Percentiles rank a stretch among this genome's conserved stretches.
Conservation (phyloP, 2,329 filamentous ascomycete species). For the Pseudocercospora cruenta region DNA sequence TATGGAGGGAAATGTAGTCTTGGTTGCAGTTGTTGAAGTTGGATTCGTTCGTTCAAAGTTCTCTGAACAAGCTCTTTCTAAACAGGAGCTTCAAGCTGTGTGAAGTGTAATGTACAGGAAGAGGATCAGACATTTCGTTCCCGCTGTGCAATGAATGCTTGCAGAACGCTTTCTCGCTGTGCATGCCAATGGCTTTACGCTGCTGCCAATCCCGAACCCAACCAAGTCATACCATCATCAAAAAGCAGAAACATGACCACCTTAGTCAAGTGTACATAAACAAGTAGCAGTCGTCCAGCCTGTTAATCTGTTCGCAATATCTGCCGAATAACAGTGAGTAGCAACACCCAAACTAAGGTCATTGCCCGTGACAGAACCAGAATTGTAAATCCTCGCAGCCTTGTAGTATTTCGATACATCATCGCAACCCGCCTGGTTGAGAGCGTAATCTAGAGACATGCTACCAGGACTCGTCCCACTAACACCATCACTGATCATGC, state of each 20-base stretch:
- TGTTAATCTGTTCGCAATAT: slow-evolving; percentile 55
- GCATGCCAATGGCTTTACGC: background rate
- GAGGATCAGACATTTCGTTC: too few relatives aligned
- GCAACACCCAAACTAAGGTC: slow-evolving; percentile 52
- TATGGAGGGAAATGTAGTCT: too few relatives aligned
- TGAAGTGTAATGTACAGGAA: too few relatives aligned
- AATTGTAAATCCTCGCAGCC: slow-evolving; percentile 57
- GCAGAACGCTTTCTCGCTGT: background rate
- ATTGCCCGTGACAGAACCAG: slow-evolving; percentile 41
- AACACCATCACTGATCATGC: slow-evolving; percentile 51
- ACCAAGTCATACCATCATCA: background rate
- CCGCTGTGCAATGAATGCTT: too few relatives aligned
- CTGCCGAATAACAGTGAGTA: slow-evolving; percentile 58
- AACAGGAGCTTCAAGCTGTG: too few relatives aligned
- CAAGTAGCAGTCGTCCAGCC: slow-evolving; percentile 40
- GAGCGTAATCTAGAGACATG: too few relatives aligned
- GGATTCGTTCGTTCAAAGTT: too few relatives aligned
- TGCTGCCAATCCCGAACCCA: background rate
- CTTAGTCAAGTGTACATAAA: slow-evolving; percentile 7
- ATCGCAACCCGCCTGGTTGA: slow-evolving; percentile 31
- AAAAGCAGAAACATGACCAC: background rate
- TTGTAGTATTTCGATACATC: slow-evolving; percentile 52
- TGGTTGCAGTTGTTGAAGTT: too few relatives aligned
- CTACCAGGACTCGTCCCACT: slow-evolving; percentile 41
- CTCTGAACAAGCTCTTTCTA: too few relatives aligned